Evolutionary conservation across 73 alveolate genomes (phyloP).

Genomic region (Symbiodinium natans): DNA sequence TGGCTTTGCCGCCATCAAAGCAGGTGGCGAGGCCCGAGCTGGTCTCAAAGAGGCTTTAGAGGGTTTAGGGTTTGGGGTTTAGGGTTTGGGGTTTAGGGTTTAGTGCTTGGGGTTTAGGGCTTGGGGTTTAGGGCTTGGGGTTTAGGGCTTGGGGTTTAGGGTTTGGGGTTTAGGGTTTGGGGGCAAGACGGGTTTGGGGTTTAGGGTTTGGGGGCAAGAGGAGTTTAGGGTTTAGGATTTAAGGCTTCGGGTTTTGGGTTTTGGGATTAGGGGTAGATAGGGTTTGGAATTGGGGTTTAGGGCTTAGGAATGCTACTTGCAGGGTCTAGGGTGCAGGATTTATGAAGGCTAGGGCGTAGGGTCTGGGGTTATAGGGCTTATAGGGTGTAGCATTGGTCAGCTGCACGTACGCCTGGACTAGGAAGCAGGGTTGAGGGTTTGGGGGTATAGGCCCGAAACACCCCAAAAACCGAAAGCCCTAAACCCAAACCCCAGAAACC

Average conservation of each 20-base stretch:
- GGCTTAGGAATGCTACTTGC: not conserved
- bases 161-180: not conserved
- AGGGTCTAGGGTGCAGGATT: not conserved
- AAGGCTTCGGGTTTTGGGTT: not conserved
- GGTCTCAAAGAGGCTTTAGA: no score
- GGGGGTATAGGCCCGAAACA: no score
- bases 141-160: not conserved
- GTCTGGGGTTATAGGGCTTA: not conserved
- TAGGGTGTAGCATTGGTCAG: no score
- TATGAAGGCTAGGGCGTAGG: not conserved
- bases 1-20: no score
- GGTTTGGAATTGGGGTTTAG: not conserved
- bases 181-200: not conserved
- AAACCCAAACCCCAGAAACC: not conserved
- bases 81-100: no score
- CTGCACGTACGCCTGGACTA: no score
- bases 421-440: no score
- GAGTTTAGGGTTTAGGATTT: not conserved
- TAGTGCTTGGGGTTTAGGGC: no score
- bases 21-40: no score
- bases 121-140: not conserved
- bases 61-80: no score
- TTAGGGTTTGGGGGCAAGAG: not conserved
- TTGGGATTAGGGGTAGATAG: no score
- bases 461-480: no score